A percentile compares a stretch with the other conserved stretches of the same genome.
phyloP scores from a whole-genome alignment of 352 stramenopile genomes.

The Globisporangium echinulatum region DNA sequence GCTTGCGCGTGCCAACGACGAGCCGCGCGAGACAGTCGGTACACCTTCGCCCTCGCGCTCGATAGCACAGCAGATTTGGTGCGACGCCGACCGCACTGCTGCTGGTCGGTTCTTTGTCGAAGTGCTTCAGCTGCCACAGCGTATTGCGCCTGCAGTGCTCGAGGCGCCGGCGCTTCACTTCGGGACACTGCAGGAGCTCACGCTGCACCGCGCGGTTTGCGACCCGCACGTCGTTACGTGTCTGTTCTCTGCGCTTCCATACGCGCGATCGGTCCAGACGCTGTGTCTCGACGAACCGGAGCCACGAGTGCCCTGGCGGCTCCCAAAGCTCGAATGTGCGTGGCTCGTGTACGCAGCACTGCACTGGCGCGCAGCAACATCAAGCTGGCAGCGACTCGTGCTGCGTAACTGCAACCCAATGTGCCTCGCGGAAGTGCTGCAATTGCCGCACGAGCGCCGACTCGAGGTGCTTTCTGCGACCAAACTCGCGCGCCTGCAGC shows the following conservation, averaged over 20 bases:
- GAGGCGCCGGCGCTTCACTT: background rate
- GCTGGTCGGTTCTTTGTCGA: background rate
- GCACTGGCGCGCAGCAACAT: background rate
- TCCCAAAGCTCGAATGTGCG: slow-evolving; percentile 4
- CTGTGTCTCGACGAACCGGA: slow-evolving; percentile 3
- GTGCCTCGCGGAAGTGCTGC: slow-evolving; percentile 1
- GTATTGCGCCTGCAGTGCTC: background rate
- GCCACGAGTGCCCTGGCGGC: background rate
- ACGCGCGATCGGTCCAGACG: background rate
- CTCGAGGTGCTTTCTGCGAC: background rate
- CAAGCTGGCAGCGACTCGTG: slow-evolving; percentile 6
- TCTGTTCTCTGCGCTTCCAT: slow-evolving; percentile 1
- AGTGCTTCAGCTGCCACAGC: background rate
- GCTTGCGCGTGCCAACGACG: background rate
- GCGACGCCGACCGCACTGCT: background rate
- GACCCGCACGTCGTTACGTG: background rate
- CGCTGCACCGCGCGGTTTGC: background rate
- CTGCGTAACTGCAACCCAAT: slow-evolving; percentile 7
- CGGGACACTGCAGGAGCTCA: background rate
- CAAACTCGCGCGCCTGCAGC: background rate
- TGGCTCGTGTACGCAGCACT: slow-evolving; percentile 9
- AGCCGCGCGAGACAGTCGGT: background rate
- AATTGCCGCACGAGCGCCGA: slow-evolving; percentile 1
- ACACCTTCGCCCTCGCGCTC: too few species aligned
- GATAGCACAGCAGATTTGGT: background rate